A percentile compares a stretch with the other conserved stretches of the same genome.
Conservation (phyloP, 139 green algal species). For the Micromonas pusilla region DNA sequence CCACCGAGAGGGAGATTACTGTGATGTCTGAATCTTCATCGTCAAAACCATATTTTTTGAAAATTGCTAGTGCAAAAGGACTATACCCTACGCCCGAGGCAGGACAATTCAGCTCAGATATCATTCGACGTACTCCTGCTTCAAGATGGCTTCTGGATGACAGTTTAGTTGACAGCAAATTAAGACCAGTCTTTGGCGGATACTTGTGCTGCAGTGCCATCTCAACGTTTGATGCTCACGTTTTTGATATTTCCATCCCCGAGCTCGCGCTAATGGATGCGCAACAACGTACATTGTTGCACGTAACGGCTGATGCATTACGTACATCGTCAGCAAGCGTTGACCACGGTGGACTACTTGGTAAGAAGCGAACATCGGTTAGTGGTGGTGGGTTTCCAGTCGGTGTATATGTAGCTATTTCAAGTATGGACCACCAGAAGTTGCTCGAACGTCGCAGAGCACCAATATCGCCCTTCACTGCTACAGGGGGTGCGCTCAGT, state of each 20-base stretch:
- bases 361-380: background rate
- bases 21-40: too few species aligned
- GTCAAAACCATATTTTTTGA: too few species aligned
- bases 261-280: background rate
- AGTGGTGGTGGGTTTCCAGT: background rate
- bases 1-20: too few species aligned
- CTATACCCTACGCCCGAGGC: too few species aligned
- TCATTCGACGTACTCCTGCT: too few species aligned
- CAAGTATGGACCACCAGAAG: background rate
- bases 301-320: too few species aligned
- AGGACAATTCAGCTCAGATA: too few species aligned
- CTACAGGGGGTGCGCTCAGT: constrained; percentile 36
- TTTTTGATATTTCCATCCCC: background rate
- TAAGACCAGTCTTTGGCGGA: background rate
- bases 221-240: background rate
- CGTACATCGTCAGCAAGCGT: too few species aligned
- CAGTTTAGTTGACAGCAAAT: background rate
- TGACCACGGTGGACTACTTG: too few species aligned
- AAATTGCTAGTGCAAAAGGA: too few species aligned
- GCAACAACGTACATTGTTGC: background rate
- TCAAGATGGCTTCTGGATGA: background rate
- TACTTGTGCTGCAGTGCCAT: background rate
- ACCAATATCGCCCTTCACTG: background rate
- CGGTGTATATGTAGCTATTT: background rate
- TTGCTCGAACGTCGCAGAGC: background rate